phyloP scores from a whole-genome alignment of 2,329 filamentous ascomycete genomes.

The Pseudonectria foliicola region DNA sequence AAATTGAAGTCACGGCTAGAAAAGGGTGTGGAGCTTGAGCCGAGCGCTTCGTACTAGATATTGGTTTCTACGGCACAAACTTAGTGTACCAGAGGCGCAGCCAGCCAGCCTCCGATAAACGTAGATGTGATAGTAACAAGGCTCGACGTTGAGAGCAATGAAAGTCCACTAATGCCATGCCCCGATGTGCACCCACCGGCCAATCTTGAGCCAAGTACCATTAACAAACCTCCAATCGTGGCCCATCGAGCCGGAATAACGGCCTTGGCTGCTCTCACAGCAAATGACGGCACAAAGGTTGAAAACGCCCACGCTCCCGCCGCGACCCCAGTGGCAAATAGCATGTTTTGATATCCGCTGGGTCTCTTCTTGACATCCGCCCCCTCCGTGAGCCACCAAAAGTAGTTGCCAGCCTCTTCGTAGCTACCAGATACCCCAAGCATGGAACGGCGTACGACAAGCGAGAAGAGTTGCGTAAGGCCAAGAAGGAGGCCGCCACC shows the following conservation, averaged over 20 bases:
- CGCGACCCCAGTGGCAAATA: constrained; percentile 47
- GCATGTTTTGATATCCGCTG: constrained; percentile 34
- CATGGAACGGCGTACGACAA: constrained; percentile 44
- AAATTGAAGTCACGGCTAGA: constrained; percentile 37
- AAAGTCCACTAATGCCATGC: constrained; percentile 61
- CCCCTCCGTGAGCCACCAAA: constrained; percentile 37
- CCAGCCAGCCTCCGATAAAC: constrained; percentile 43
- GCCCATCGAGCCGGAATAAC: constrained; percentile 34
- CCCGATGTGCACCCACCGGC: constrained; percentile 63
- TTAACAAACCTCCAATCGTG: constrained; percentile 46
- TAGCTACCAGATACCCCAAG: constrained; percentile 56
- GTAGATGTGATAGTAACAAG: constrained; percentile 52
- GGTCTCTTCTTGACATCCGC: constrained; percentile 19
- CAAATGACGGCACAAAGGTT: constrained; percentile 24
- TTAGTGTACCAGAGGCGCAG: constrained; percentile 23
- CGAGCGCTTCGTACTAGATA: not conserved
- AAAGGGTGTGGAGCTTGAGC: constrained; percentile 16
- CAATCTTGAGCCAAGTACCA: constrained; percentile 54
- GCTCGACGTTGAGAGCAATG: constrained; percentile 54
- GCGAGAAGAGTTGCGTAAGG: constrained; percentile 48
- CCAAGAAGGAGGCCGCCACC: constrained; percentile 54
- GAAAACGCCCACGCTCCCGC: constrained; percentile 37
- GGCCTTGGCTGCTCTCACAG: constrained; percentile 12
- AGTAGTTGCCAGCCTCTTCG: constrained; percentile 51
- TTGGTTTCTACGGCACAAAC: not conserved